phyloP scores from a whole-genome alignment of 176 grass and related monocot species.

The Rhynchospora tenuis region DNA sequence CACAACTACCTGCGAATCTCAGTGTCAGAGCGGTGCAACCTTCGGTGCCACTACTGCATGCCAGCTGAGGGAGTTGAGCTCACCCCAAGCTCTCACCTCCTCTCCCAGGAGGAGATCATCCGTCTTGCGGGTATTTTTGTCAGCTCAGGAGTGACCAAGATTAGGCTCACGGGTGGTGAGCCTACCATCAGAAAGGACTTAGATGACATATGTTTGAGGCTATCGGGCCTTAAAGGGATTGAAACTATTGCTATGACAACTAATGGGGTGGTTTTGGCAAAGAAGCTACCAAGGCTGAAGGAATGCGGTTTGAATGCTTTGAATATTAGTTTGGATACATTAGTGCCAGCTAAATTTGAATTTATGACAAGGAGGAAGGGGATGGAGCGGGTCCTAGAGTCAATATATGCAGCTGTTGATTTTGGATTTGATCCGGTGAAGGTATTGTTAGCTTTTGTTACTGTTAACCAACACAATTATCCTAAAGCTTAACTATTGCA shows the following conservation, averaged over 20 bases:
- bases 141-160: slow-evolving; percentile 80
- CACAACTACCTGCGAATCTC: slow-evolving; percentile 85
- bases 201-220: slow-evolving; percentile 77
- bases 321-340: slow-evolving; percentile 94
- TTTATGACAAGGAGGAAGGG: slow-evolving; percentile 97
- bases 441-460: slow-evolving; percentile 30
- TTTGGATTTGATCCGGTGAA: slow-evolving; percentile 79
- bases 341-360: slow-evolving; percentile 90
- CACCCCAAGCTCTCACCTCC: slow-evolving; percentile 57
- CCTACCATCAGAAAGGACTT: slow-evolving; percentile 86
- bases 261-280: slow-evolving; percentile 71
- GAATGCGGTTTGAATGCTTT: slow-evolving; percentile 74
- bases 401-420: slow-evolving; percentile 66
- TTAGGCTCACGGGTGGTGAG: slow-evolving; percentile 79
- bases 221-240: slow-evolving; percentile 71
- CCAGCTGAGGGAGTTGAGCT: slow-evolving; percentile 76
- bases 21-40: slow-evolving; percentile 76
- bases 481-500: too few relatives aligned
- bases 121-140: slow-evolving; percentile 63
- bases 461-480: slow-evolving; percentile 1
- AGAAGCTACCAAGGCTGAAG: slow-evolving; percentile 85
- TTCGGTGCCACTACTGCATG: slow-evolving; percentile 91
- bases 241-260: slow-evolving; percentile 91
- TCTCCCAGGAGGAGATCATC: slow-evolving; percentile 65
- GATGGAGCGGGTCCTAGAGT: slow-evolving; percentile 65